Base-by-base conservation (phyloP, 208 protist species). In the Trypanosoma cruzi region DNA sequence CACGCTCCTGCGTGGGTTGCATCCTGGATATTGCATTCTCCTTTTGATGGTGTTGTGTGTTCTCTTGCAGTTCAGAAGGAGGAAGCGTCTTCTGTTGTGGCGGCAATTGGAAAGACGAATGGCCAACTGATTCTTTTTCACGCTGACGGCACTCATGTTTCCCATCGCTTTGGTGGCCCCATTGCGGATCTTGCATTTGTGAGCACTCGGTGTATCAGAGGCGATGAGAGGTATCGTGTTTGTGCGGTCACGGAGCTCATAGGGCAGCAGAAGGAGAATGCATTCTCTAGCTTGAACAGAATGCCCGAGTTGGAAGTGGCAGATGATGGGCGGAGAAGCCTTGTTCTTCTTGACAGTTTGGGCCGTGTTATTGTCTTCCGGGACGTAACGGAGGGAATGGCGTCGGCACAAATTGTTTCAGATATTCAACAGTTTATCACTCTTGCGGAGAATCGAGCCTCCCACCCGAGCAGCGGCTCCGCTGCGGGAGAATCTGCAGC, bases 141-240 rank as follows among this genome's bases (percentile, higher is more conserved):
- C 24, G 28, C 24, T 1, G 64, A 70, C 29, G 65, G 73, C 24
- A 49, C 40, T 16, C 77, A 73, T 20, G 52, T 81, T 11, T 72
- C 81, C 22, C 74, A 79, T 18, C 85, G 81, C 5, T 76, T 89
- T 26, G 75, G 79, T 20, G 90, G 90, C 7, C 90, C 90, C 14
- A 81, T 96, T 55, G 79, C 81, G 7, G 90, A 96, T 69, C 34
- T 84, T 14, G 63, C 71, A 13, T 93, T 96, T 76, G 81, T 86
- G 24, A 64, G 73, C 58, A 85, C 75, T 54, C 59, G 40, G 26
- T 24, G 56, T 40, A 55, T 53, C 34, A 42, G 32, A 4, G 59
- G 13, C 0, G 56, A 68, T n/a, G 44, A 64, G 37, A 28, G 50
- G 37, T 54, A 70, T 37, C 78, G 78, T 42, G 70, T 64, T 65